phyloP scores from a whole-genome alignment of 495 filamentous ascomycete species.

The Amniculicola lignicola region DNA sequence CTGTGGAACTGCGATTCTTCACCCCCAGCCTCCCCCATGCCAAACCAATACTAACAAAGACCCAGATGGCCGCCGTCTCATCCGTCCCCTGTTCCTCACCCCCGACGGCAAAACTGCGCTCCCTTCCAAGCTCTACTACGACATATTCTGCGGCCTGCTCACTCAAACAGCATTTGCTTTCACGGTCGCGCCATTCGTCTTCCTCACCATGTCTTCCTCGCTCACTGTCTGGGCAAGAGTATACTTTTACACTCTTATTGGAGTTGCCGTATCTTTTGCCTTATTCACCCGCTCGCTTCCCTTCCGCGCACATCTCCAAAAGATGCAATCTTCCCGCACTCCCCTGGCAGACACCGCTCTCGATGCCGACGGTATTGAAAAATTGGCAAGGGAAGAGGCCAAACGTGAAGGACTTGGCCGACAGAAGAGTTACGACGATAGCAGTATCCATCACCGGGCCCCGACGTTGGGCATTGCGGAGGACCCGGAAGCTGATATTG shows the following conservation, averaged over 20 bases:
- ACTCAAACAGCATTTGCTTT: conserved; percentile 87
- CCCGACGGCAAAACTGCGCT: conserved; percentile 63
- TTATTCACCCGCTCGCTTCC: conserved; percentile 56
- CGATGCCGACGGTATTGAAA: conserved; percentile 25
- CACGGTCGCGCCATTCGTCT: conserved; percentile 74
- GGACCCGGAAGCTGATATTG: conserved; percentile 73
- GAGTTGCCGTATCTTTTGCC: conserved; percentile 58
- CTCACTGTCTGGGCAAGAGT: conserved; percentile 74
- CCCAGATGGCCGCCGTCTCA: conserved; percentile 60
- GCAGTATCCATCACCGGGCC: conserved; percentile 29
- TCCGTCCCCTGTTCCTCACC: conserved; percentile 91
- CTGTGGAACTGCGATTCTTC: conserved; percentile 11
- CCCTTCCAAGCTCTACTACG: conserved; percentile 78
- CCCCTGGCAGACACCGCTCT: conserved; percentile 25
- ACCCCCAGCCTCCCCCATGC: neutral
- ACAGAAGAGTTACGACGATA: conserved; percentile 6
- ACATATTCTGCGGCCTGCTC: conserved; percentile 70
- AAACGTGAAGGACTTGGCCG: conserved; percentile 16
- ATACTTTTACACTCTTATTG: conserved; percentile 82
- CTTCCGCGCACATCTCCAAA: conserved; percentile 49
- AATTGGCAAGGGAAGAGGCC: conserved; percentile 34
- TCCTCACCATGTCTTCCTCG: conserved; percentile 65
- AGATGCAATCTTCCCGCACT: conserved; percentile 40
- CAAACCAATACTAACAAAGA: conserved; percentile 8
- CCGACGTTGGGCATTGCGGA: conserved; percentile 72